Evolutionary conservation across 192 early-diverging fungal genomes (phyloP).

Genomic region (Coemansia sp.): DNA sequence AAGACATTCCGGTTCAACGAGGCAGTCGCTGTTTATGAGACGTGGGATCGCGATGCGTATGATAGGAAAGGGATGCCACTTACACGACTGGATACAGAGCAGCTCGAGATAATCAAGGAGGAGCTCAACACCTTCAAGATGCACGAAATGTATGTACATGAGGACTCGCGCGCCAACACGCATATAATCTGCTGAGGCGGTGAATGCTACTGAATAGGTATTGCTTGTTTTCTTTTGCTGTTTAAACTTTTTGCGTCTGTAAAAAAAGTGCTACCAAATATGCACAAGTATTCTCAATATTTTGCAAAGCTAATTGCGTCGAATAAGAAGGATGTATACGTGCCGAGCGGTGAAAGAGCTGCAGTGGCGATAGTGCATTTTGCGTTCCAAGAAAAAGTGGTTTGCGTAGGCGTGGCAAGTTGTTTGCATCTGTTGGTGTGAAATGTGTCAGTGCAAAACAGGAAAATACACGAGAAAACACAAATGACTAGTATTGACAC

Average conservation of each 20-base stretch:
- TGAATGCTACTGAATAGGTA: background rate
- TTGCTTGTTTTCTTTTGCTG: too few relatives aligned
- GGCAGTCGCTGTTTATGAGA: conserved; percentile 63
- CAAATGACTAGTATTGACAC: too few relatives aligned
- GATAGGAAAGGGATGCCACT: conserved; percentile 84
- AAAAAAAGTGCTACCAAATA: background rate
- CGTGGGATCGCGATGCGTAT: conserved; percentile 75
- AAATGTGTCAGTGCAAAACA: too few relatives aligned
- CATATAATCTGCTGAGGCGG: conserved; percentile 65
- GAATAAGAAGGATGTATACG: too few relatives aligned
- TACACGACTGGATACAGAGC: conserved; percentile 75
- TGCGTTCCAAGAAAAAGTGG: too few relatives aligned
- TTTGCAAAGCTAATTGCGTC: too few relatives aligned
- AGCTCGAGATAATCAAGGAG: conserved; percentile 86
- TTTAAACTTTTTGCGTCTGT: too few relatives aligned
- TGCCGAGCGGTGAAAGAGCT: too few relatives aligned
- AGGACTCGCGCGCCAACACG: conserved; percentile 69
- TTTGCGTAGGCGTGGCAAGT: too few relatives aligned
- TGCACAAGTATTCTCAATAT: background rate
- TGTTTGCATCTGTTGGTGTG: too few relatives aligned
- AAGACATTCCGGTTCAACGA: conserved; percentile 52
- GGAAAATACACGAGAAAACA: too few relatives aligned
- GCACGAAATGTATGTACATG: conserved; percentile 87
- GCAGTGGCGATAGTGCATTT: too few relatives aligned
- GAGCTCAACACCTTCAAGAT: conserved; percentile 96